phyloP scores from a whole-genome alignment of 306 rosid genomes.

The Luffa acutangula region DNA sequence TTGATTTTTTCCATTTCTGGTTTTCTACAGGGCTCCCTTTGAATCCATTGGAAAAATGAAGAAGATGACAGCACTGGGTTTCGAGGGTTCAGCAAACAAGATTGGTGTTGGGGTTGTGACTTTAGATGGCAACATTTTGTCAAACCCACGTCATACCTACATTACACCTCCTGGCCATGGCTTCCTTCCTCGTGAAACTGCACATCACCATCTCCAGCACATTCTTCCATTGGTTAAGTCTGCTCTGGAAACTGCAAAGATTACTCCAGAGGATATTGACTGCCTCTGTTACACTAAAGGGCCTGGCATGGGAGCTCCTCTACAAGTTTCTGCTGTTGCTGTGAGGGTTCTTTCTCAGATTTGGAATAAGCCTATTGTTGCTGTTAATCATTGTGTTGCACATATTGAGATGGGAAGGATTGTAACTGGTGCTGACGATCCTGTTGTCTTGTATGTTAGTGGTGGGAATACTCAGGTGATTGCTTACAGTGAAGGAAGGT shows the following conservation, averaged over 20 bases:
- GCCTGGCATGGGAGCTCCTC: constrained; percentile 95
- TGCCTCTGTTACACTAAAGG: constrained; percentile 91
- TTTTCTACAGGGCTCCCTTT: not conserved
- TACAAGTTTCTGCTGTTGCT: constrained; percentile 75
- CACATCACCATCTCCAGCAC: constrained; percentile 85
- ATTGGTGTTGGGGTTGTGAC: constrained; percentile 75
- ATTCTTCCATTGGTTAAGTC: constrained; percentile 60
- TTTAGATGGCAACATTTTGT: constrained; percentile 68
- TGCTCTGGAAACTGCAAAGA: constrained; percentile 52
- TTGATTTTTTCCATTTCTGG: not conserved
- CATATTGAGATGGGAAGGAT: constrained; percentile 95
- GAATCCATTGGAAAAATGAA: constrained; percentile 31
- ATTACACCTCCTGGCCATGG: constrained; percentile 96
- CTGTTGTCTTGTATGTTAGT: constrained; percentile 86
- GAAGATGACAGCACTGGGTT: constrained; percentile 70
- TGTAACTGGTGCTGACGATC: constrained; percentile 88
- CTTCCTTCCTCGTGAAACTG: constrained; percentile 88
- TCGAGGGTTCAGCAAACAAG: constrained; percentile 96
- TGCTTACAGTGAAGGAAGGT: constrained; percentile 88
- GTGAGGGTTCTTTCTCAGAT: constrained; percentile 73
- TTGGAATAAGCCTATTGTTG: constrained; percentile 89
- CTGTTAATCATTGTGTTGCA: constrained; percentile 86
- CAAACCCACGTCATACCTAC: constrained; percentile 89
- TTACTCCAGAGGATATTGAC: constrained; percentile 57
- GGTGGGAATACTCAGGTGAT: constrained; percentile 94